phyloP scores from a whole-genome alignment of 306 rosid species.

The Dryas drummondii region DNA sequence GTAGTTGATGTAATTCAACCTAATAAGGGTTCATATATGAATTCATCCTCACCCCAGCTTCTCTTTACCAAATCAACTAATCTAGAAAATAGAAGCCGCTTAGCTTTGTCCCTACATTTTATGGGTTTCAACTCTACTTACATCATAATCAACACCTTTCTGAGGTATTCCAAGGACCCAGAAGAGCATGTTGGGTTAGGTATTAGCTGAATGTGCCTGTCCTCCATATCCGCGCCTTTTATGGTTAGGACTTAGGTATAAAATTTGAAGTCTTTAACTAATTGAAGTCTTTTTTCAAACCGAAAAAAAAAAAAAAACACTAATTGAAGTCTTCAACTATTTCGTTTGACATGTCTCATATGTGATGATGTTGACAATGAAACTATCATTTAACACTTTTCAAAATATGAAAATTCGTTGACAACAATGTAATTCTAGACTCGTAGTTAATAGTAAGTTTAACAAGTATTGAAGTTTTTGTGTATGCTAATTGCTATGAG shows the following conservation, averaged over 20 bases:
- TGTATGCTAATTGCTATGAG: neutral
- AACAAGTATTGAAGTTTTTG: too few species aligned
- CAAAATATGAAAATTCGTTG: neutral
- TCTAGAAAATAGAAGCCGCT: constrained; percentile 14
- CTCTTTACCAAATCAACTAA: constrained; percentile 25
- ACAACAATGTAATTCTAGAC: neutral
- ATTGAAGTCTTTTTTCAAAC: too few species aligned
- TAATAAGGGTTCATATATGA: neutral
- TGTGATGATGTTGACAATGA: neutral
- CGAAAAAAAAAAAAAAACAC: too few species aligned
- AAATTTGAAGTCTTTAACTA: too few species aligned
- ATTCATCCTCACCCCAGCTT: neutral
- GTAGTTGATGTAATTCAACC: constrained; percentile 20
- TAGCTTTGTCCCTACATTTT: neutral
- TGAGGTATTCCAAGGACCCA: constrained; percentile 1
- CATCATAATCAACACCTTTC: constrained; percentile 14
- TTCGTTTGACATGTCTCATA: too few species aligned
- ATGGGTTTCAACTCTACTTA: neutral
- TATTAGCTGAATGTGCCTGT: neutral
- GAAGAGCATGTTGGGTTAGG: constrained; percentile 10
- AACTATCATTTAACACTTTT: neutral
- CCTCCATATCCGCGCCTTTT: neutral
- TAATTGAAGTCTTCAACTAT: too few species aligned
- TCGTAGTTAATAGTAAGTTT: too few species aligned
- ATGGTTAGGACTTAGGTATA: constrained; percentile 12